phyloP scores from a whole-genome alignment of 1,139 yeast species.

The Saccharomycopsis hybrid region DNA sequence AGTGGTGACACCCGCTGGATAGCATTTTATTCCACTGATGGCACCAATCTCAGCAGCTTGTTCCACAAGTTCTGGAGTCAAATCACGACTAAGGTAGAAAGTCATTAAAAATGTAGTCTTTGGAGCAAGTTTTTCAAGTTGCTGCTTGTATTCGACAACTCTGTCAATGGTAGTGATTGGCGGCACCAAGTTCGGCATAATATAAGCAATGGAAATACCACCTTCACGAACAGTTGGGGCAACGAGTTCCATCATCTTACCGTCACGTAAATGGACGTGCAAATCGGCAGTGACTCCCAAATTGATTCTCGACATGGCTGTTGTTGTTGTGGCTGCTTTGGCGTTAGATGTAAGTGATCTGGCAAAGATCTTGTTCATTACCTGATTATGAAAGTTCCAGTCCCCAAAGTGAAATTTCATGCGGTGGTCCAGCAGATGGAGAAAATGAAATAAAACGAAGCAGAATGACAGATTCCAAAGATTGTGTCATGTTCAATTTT shows the following conservation, averaged over 20 bases:
- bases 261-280: slow-evolving; percentile 95
- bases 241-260: slow-evolving; percentile 83
- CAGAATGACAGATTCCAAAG: no score
- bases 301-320: slow-evolving; percentile 33
- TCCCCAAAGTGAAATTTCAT: no score
- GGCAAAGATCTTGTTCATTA: neutral
- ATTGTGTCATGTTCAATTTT: no score
- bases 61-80: slow-evolving; percentile 79
- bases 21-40: slow-evolving; percentile 84
- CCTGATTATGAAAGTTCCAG: no score
- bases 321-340: neutral
- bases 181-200: slow-evolving; percentile 95
- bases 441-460: no score
- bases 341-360: no score
- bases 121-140: slow-evolving; percentile 66
- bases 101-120: slow-evolving; percentile 87
- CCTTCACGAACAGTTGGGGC: slow-evolving; percentile 89
- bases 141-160: slow-evolving; percentile 62
- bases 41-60: slow-evolving; percentile 70
- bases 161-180: slow-evolving; percentile 79
- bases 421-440: no score
- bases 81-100: slow-evolving; percentile 66
- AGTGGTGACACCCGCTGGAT: slow-evolving; percentile 98
- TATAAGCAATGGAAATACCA: slow-evolving; percentile 83
- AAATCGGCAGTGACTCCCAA: slow-evolving; percentile 88